Base-by-base conservation (phyloP, 2,329 filamentous ascomycete species). In the Stachybotrys chartarum region DNA sequence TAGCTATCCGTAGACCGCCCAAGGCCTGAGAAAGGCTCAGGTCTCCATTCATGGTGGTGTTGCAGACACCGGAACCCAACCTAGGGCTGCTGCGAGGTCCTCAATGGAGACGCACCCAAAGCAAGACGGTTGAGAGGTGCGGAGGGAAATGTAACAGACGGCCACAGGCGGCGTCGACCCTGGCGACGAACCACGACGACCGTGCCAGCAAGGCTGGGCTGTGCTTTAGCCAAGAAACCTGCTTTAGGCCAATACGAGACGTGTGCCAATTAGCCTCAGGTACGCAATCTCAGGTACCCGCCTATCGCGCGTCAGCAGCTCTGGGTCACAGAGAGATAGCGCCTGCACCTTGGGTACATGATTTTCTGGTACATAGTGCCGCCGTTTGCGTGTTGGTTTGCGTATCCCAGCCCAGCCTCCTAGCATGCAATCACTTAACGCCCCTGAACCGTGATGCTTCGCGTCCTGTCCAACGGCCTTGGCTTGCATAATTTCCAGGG, bases 1-100 rank as follows among this genome's bases (percentile, higher is more conserved):
- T 99, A 66, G 94, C 93, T 72, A 99, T 97, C 71, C 93, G 90
- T 73, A 99, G 79, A 66, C 93, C 93, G 68, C 94, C 94, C 67
- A 97, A 82, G 68, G 91, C 90, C 76, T 92, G 89, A 68, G 91
- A 94, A 63, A 97, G 84, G 74, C 90, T 96, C 70, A 96, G 77
- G 78, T 96, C 91, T 73, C 91, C 90, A 91, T 97, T 97, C 72
- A 69, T 80, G 66, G 61, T 60, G 59, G 61, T 61, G 35, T 42
- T 42, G 35, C 35, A 14, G 35, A 42, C 35, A 42, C 35, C 35
- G 35, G 14, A 42, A 42, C 35, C 35, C 35, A 42, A 24, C 24
- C 24, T 24, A 42, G 35, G 35, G 8, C 10, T 42, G 35, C 35
- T 42, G 35, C 35, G 35, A 42, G 35, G 35, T 10, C 24, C 8